These are phyloP conservation scores for Trichothecium sympodiale DNA, from an alignment of 2,329 filamentous ascomycete genomes.

Conservation along the genomic window DNA sequence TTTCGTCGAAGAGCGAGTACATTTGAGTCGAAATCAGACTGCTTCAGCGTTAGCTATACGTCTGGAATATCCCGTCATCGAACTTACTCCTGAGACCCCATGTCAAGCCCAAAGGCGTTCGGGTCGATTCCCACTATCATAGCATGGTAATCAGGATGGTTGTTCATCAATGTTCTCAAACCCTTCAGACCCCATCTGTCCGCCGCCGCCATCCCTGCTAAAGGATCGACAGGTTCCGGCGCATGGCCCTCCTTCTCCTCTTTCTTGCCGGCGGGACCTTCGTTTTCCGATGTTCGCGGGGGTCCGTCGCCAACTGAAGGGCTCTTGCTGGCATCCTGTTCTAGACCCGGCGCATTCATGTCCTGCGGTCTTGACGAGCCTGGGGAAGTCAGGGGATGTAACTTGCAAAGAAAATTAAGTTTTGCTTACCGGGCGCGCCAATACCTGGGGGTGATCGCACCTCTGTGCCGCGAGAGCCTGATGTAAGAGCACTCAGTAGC, in stretches of 20 bases:
- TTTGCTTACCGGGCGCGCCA: slow-evolving; percentile 21
- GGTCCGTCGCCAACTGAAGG: slow-evolving; percentile 13
- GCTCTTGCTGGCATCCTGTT: slow-evolving; percentile 9
- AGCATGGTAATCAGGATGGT: slow-evolving; percentile 50
- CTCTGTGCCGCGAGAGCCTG: slow-evolving; percentile 40
- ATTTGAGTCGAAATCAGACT: slow-evolving; percentile 48
- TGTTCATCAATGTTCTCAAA: slow-evolving; percentile 51
- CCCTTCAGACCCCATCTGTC: slow-evolving; percentile 58
- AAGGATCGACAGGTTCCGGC: slow-evolving; percentile 41
- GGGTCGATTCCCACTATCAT: slow-evolving; percentile 51
- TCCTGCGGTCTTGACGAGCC: slow-evolving; percentile 21
- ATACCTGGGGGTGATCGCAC: slow-evolving; percentile 35
- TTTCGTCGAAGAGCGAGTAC: slow-evolving; percentile 50
- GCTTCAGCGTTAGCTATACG: slow-evolving; percentile 7
- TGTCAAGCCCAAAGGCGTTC: slow-evolving; percentile 43
- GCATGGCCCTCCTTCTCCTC: slow-evolving; percentile 29
- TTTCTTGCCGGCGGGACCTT: slow-evolving; percentile 26
- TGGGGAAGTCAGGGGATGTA: slow-evolving; percentile 8
- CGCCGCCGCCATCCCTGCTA: slow-evolving; percentile 48
- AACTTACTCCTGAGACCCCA: slow-evolving; percentile 46
- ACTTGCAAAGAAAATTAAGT: not conserved
- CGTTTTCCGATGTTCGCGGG: slow-evolving; percentile 36
- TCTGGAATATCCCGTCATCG: not conserved
- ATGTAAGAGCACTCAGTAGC: slow-evolving; percentile 52
- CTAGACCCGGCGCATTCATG: slow-evolving; percentile 23